Base-by-base conservation (phyloP, 768 basidiomycete genomes). In the Rubroboletus satanas region DNA sequence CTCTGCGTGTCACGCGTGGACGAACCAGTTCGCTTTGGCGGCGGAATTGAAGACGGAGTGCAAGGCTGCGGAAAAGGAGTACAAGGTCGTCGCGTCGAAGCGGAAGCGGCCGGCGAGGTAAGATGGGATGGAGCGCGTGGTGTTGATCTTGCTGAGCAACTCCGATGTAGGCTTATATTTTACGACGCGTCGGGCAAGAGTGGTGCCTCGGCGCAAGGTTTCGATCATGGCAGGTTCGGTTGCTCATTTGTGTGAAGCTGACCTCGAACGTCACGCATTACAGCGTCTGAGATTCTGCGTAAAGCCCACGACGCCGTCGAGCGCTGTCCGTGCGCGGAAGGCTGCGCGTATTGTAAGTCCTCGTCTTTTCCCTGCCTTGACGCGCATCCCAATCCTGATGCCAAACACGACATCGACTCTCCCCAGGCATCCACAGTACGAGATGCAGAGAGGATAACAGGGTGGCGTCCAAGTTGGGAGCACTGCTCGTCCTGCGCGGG, bases 1-100 rank as follows among this genome's bases (percentile, higher is more conserved):
- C 64, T 81, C 90, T 5, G 92, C 93, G 3, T 78, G 86, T 60
- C 93, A 96, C 65, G 90, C 90, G 0, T 78, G 93, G 62, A 71
- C 95, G 58, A 93, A 91, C 62, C 79, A 82, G 39, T 92, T 91
- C 61, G 74, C 82, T 5, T 73, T 93, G 58, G 79, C 81, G 0
- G 74, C 77, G 31, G 90, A 92, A 53, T 67, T 94, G 33, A 79
- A 75, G 55, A 93, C 92, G 3, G 93, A 95, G 65, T 95, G 93
- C 73, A 91, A 90, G 67, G 82, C 81, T 0, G 72, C 82, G 4
- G 84, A 88, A 66, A 91, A 90, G 65, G 89, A 90, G 71, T 83
- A 84, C 68, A 82, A 77, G 52, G 66, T 71, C 14, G 61, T 70
- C 4, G 75, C 77, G 51, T 80, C 85, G 0, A 63, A 63, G 44